Evolutionary conservation across 306 rosid species (phyloP).

Genomic region (Begonia loranthoides): DNA sequence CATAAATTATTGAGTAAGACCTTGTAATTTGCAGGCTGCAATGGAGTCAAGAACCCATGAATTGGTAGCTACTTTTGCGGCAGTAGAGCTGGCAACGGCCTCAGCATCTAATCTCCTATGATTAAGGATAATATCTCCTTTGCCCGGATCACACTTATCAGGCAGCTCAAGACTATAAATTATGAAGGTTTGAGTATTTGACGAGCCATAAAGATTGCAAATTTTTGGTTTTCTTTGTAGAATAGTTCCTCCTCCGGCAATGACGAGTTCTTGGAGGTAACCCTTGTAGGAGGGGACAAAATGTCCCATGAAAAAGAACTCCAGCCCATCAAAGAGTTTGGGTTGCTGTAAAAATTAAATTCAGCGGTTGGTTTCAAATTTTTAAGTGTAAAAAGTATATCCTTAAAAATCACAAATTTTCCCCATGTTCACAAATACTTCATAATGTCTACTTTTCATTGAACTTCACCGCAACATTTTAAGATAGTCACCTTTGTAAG

Average conservation of each 20-base stretch:
- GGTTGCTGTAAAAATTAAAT: constrained; percentile 50
- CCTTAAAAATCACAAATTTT: neutral
- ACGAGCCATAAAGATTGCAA: constrained; percentile 12
- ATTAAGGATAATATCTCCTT: constrained; percentile 20
- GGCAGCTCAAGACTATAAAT: constrained; percentile 68
- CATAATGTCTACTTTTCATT: too few species aligned
- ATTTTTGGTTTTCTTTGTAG: constrained; percentile 72
- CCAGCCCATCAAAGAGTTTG: constrained; percentile 54
- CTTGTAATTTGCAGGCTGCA: constrained; percentile 67
- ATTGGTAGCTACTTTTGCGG: constrained; percentile 56
- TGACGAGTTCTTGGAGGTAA: constrained; percentile 64
- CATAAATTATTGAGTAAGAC: constrained; percentile 20
- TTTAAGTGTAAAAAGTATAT: neutral
- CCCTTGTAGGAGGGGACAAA: constrained; percentile 58
- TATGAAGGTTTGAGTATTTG: constrained; percentile 35
- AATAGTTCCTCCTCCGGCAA: constrained; percentile 79
- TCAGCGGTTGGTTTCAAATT: too few species aligned
- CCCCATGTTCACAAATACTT: too few species aligned
- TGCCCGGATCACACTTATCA: constrained; percentile 23
- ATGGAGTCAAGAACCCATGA: constrained; percentile 78
- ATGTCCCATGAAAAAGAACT: constrained; percentile 68
- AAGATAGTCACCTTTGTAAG: neutral
- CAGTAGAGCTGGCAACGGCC: constrained; percentile 47
- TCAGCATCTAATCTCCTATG: constrained; percentile 41
- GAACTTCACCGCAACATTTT: neutral